Evolutionary conservation across 179 eudicot genomes (phyloP).

Genomic region (Nepenthes alata): DNA sequence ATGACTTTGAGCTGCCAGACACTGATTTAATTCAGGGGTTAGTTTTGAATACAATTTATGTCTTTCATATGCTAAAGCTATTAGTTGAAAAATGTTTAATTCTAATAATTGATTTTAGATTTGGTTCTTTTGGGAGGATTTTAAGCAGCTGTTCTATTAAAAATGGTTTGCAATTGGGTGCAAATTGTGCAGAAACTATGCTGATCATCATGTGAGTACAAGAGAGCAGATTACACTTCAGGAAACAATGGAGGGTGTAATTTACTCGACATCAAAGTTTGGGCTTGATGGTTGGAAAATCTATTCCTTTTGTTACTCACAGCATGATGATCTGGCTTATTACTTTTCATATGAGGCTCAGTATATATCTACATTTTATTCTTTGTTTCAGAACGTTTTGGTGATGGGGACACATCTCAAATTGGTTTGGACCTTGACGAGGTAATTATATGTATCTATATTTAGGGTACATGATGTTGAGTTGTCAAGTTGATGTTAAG

Average conservation of each 20-base stretch:
- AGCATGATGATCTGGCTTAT: background rate
- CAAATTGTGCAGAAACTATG: slow-evolving; percentile 49
- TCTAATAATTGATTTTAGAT: background rate
- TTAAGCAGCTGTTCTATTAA: background rate
- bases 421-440: slow-evolving; percentile 88
- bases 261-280: slow-evolving; percentile 71
- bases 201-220: slow-evolving; percentile 92
- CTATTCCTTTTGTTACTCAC: background rate
- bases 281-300: slow-evolving; percentile 75
- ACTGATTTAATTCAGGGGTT: slow-evolving; percentile 56
- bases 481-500: background rate
- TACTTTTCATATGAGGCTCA: background rate
- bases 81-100: background rate
- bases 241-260: slow-evolving; percentile 83
- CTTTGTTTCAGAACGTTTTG: slow-evolving; percentile 70
- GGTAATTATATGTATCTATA: slow-evolving; percentile 29
- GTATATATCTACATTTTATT: slow-evolving; percentile 3
- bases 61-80: background rate
- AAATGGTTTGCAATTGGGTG: background rate
- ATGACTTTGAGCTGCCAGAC: slow-evolving; percentile 97
- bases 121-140: background rate
- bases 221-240: slow-evolving; percentile 96
- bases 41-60: slow-evolving; percentile 9
- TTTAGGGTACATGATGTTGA: background rate
- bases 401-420: slow-evolving; percentile 83